phyloP scores from a whole-genome alignment of 305 asterid genomes.

The Solanum chacoense region DNA sequence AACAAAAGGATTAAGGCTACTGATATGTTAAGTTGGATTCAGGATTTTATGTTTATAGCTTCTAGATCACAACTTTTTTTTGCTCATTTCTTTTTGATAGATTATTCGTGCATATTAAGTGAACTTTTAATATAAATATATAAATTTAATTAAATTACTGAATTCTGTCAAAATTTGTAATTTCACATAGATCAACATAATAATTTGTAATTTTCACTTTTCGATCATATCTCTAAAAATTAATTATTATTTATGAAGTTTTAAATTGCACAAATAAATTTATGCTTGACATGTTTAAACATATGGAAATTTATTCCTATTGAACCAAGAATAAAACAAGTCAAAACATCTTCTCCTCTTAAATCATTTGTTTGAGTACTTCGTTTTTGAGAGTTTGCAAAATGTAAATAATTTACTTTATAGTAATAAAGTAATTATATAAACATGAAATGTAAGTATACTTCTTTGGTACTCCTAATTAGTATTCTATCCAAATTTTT shows the following conservation, averaged over 20 bases:
- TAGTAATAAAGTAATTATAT: neutral
- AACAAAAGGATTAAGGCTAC: neutral
- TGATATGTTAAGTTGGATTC: neutral
- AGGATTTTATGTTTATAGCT: neutral
- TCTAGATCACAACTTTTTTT: neutral
- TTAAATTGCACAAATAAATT: neutral
- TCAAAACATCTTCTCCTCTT: neutral
- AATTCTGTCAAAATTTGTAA: no score
- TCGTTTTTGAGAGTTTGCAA: neutral
- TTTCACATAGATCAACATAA: neutral
- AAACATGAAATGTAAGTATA: neutral
- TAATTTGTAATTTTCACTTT: no score
- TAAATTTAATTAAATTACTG: no score
- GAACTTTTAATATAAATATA: neutral
- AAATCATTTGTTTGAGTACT: neutral
- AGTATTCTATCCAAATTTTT: neutral
- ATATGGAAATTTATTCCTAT: neutral
- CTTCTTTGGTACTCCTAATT: neutral
- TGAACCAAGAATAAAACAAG: neutral
- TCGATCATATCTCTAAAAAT: neutral
- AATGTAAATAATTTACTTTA: neutral
- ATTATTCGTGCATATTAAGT: neutral
- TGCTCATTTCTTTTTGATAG: neutral
- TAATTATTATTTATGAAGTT: neutral
- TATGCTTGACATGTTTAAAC: neutral